A percentile compares a stretch with the other conserved stretches of the same genome.
Conservation (phyloP, 768 basidiomycete genomes). For the Coprinopsis cinerea region DNA sequence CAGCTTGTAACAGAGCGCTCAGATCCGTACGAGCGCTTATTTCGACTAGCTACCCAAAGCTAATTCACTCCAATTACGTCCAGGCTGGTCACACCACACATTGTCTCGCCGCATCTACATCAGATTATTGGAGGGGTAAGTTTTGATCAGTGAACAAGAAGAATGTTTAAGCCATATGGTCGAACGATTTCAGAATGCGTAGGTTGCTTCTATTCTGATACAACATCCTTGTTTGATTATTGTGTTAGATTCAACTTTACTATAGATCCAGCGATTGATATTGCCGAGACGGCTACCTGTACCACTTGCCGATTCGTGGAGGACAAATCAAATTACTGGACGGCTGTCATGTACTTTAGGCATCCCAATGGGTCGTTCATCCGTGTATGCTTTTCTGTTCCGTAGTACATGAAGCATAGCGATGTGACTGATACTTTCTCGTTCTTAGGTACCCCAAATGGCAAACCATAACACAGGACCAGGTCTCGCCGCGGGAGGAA, state of each 20-base stretch:
- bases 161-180: neutral
- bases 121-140: slow-evolving; percentile 6
- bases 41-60: neutral
- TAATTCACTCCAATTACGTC: neutral
- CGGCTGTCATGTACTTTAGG: slow-evolving; percentile 5
- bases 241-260: slow-evolving; percentile 4
- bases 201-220: neutral
- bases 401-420: neutral
- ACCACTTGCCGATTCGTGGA: slow-evolving; percentile 7
- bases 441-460: slow-evolving; percentile 4
- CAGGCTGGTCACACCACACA: neutral
- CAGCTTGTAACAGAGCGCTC: slow-evolving; percentile 5
- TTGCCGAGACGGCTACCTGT: neutral
- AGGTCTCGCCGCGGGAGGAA: slow-evolving; percentile 2
- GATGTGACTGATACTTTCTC: neutral
- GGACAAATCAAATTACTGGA: slow-evolving; percentile 8
- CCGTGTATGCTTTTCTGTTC: neutral
- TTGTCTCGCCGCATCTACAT: slow-evolving; percentile 4
- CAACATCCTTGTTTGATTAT: neutral
- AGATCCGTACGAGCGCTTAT: neutral
- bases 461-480: slow-evolving; percentile 9
- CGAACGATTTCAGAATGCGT: neutral
- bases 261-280: slow-evolving; percentile 1
- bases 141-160: neutral
- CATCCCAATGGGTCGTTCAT: slow-evolving; percentile 6